These are phyloP conservation scores for Eutrema japonicum DNA, from an alignment of 345 rosid genomes.

Conservation along the genomic window DNA sequence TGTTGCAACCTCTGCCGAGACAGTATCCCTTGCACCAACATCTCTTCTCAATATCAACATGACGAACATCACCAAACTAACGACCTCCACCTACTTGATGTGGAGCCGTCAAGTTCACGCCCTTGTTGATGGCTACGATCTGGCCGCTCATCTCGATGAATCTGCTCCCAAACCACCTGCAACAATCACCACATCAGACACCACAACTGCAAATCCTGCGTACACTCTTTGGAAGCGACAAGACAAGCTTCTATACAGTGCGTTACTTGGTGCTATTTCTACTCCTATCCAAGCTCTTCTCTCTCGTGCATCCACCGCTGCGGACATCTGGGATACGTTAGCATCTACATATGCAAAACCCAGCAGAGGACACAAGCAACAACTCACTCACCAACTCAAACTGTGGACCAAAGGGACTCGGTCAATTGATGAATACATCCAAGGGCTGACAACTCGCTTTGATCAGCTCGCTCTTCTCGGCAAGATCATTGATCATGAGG, in stretches of 20 bases:
- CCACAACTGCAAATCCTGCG: neutral
- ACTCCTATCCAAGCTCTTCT: neutral
- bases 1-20: too few species aligned
- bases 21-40: too few species aligned
- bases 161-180: neutral
- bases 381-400: neutral
- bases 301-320: neutral
- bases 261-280: neutral
- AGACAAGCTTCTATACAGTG: neutral
- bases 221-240: too few species aligned
- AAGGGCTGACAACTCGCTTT: neutral
- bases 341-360: too few species aligned
- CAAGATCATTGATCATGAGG: neutral
- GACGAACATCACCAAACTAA: too few species aligned
- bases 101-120: too few species aligned
- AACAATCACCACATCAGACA: neutral
- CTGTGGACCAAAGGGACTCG: neutral
- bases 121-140: neutral
- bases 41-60: too few species aligned
- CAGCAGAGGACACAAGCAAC: too few species aligned
- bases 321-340: too few species aligned
- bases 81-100: too few species aligned
- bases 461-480: neutral
- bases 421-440: neutral
- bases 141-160: neutral